Percentiles rank a stretch among this genome's conserved stretches.
Evolutionary conservation across 2,329 filamentous ascomycete species (phyloP).

Genomic region (Dactylonectria macrodidyma): DNA sequence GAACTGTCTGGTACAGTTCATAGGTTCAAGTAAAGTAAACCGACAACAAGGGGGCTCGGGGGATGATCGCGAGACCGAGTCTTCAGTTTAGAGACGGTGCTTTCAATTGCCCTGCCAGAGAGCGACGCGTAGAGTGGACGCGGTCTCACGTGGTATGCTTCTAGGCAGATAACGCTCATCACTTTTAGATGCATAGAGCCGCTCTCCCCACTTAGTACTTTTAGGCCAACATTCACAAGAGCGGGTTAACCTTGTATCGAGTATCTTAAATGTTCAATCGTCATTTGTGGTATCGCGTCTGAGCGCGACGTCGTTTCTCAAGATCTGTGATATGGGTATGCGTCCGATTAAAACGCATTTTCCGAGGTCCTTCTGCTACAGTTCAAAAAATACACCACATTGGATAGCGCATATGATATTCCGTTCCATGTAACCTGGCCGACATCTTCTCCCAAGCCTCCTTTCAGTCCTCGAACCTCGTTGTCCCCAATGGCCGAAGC

Average conservation of each 20-base stretch:
- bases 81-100: slow-evolving; percentile 32
- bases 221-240: not conserved
- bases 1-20: not conserved
- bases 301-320: slow-evolving; percentile 35
- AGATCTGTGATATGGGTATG: not conserved
- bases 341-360: not conserved
- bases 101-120: slow-evolving; percentile 22
- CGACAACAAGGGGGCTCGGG: not conserved
- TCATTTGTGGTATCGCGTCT: slow-evolving; percentile 43
- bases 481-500: slow-evolving; percentile 49
- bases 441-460: not conserved
- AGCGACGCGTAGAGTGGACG: slow-evolving; percentile 45
- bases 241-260: slow-evolving; percentile 20
- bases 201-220: not conserved
- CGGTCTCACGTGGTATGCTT: slow-evolving; percentile 54
- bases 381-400: not conserved
- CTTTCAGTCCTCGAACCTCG: not conserved
- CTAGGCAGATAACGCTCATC: not conserved
- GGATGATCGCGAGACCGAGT: slow-evolving; percentile 4
- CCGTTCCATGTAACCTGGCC: not conserved
- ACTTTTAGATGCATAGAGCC: slow-evolving; percentile 12
- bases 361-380: not conserved
- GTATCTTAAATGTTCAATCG: slow-evolving; percentile 11
- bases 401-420: no score
- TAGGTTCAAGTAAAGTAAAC: not conserved